Evolutionary conservation across 2,329 filamentous ascomycete genomes (phyloP).

Genomic region (Cephalotrichum gorgonifer): DNA sequence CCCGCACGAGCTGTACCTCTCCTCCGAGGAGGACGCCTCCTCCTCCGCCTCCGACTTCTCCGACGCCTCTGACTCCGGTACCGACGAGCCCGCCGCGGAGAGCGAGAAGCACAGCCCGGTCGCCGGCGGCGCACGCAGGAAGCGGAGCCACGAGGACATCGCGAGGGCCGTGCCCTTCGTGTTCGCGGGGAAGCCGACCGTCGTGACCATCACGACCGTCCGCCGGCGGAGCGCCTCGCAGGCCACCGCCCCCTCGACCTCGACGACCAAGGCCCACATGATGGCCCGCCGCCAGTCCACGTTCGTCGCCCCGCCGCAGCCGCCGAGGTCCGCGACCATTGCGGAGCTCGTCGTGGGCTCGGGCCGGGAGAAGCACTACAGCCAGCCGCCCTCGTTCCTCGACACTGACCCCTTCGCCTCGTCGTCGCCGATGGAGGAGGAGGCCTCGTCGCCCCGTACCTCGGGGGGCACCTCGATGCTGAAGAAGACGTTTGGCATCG

Average conservation of each 20-base stretch:
- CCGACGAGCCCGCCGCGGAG: slow-evolving; percentile 15
- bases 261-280: slow-evolving; percentile 12
- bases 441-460: slow-evolving; percentile 23
- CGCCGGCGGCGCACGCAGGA: slow-evolving; percentile 1
- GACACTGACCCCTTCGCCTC: slow-evolving; percentile 42
- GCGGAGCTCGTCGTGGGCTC: no score
- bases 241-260: slow-evolving; percentile 10
- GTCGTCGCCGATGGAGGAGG: slow-evolving; percentile 16
- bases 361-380: slow-evolving; percentile 15
- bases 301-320: background rate
- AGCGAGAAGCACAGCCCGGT: slow-evolving; percentile 6
- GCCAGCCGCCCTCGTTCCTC: slow-evolving; percentile 32
- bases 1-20: slow-evolving; percentile 52
- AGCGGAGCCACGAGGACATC: slow-evolving; percentile 38
- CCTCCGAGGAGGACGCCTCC: slow-evolving; percentile 55
- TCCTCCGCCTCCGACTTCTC: slow-evolving; percentile 51
- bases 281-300: background rate
- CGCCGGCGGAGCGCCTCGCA: slow-evolving; percentile 24
- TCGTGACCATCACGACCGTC: slow-evolving; percentile 35
- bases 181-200: slow-evolving; percentile 47
- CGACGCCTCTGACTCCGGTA: slow-evolving; percentile 38
- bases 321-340: background rate
- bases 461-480: slow-evolving; percentile 31
- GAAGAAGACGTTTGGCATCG: slow-evolving; percentile 42
- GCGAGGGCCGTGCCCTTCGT: slow-evolving; percentile 50